Conservation (phyloP, 768 basidiomycete genomes). For the Rhodotorula graminis region DNA sequence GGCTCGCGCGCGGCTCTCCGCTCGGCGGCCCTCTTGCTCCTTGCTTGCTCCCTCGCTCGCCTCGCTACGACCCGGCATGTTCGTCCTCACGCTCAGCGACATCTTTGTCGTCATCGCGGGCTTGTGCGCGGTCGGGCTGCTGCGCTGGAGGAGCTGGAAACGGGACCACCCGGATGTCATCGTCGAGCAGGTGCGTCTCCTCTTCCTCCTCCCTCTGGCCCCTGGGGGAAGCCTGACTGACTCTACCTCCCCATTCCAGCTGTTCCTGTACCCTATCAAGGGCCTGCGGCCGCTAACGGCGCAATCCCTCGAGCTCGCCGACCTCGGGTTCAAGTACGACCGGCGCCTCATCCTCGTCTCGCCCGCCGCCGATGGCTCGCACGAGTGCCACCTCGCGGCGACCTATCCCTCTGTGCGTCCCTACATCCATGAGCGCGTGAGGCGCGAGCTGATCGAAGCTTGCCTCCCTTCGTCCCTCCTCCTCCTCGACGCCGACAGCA, state of each 20-base stretch:
- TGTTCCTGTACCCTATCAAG: conserved; percentile 21
- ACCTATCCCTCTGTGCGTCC: not conserved
- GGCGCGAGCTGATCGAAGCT: not conserved
- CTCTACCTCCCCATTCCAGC: not conserved
- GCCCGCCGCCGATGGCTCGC: not conserved
- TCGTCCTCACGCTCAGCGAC: not conserved
- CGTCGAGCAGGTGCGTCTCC: not conserved
- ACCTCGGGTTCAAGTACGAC: not conserved
- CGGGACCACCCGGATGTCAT: not conserved
- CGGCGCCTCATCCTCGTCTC: conserved; percentile 8
- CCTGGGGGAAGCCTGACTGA: not conserved
- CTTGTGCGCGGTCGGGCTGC: not conserved
- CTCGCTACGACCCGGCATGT: not conserved
- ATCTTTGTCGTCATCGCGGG: not conserved
- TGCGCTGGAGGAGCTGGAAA: not conserved
- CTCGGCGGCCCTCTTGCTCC: too few species aligned
- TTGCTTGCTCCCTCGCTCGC: not conserved
- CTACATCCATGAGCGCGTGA: not conserved
- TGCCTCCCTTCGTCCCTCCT: too few species aligned
- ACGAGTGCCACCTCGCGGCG: conserved; percentile 1
- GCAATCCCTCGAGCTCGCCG: not conserved
- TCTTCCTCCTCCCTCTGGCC: not conserved
- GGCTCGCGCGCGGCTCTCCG: too few species aligned
- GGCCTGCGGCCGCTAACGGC: not conserved
- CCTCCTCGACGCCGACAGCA: not conserved